These are phyloP conservation scores for Rubroboletus satanas DNA, from an alignment of 768 basidiomycete species.

Conservation along the genomic window DNA sequence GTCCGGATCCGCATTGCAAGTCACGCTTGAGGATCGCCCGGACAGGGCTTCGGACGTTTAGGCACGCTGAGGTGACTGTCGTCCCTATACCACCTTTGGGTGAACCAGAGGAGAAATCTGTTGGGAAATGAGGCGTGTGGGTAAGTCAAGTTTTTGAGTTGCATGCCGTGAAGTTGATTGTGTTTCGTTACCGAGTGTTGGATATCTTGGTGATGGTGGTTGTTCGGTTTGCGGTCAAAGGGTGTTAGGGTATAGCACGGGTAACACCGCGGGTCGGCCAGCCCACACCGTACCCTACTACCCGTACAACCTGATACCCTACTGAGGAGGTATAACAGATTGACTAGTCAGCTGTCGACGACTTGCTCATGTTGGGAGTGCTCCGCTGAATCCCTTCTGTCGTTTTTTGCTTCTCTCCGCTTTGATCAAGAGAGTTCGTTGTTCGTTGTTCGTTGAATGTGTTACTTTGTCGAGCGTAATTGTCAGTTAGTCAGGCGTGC, in stretches of 20 bases:
- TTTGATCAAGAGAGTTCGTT: background rate
- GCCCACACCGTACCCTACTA: too few relatives aligned
- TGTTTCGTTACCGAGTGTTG: background rate
- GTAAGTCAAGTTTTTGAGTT: background rate
- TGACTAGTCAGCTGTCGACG: background rate
- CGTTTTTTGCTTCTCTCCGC: too few relatives aligned
- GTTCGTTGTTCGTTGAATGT: too few relatives aligned
- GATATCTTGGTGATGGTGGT: background rate
- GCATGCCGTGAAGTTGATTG: background rate
- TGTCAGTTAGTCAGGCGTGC: too few relatives aligned
- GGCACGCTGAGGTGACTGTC: slow-evolving; percentile 51
- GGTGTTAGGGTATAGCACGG: too few relatives aligned
- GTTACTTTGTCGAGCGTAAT: too few relatives aligned
- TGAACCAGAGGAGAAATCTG: background rate
- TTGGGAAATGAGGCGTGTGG: background rate
- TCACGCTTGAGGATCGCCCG: slow-evolving; percentile 51
- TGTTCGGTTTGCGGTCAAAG: too few relatives aligned
- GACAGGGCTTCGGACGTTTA: slow-evolving; percentile 50
- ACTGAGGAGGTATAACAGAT: too few relatives aligned
- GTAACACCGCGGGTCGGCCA: too few relatives aligned
- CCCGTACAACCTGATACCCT: too few relatives aligned
- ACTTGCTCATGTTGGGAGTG: too few relatives aligned
- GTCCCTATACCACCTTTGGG: slow-evolving; percentile 31
- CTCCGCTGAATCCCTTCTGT: background rate
- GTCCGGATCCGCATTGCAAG: slow-evolving; percentile 64